phyloP scores from a whole-genome alignment of 2,329 filamentous ascomycete genomes.

The Fusarium anthophilum region DNA sequence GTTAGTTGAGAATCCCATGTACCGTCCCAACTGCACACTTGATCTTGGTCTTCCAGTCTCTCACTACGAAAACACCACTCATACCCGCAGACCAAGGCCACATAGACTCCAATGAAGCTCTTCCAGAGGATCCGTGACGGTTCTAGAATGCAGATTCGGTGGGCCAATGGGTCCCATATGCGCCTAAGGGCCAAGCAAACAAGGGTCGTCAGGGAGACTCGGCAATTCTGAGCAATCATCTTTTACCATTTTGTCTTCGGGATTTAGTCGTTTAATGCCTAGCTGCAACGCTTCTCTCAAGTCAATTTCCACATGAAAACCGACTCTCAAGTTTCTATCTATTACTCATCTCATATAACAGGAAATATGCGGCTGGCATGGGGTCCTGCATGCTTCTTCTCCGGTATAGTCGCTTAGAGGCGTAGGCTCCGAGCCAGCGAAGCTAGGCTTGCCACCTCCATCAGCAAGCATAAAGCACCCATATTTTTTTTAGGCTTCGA shows the following conservation, averaged over 20 bases:
- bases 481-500: conserved; percentile 3
- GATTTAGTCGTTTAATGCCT: neutral
- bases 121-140: neutral
- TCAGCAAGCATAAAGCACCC: neutral
- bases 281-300: neutral
- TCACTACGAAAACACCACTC: neutral
- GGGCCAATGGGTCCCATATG: neutral
- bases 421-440: neutral
- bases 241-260: neutral
- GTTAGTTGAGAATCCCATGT: neutral
- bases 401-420: neutral
- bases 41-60: neutral
- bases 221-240: conserved; percentile 2
- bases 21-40: neutral
- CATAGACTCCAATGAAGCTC: neutral
- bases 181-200: neutral
- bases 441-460: neutral
- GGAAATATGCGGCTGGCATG: neutral
- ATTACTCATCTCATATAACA: neutral
- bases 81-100: neutral
- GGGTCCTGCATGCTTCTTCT: neutral
- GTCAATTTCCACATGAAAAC: neutral
- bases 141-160: neutral
- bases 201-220: neutral
- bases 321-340: neutral